Percentiles rank a stretch among this genome's conserved stretches.
phyloP scores from a whole-genome alignment of 805 yeast species.

The Monosporozyma siamensis region DNA sequence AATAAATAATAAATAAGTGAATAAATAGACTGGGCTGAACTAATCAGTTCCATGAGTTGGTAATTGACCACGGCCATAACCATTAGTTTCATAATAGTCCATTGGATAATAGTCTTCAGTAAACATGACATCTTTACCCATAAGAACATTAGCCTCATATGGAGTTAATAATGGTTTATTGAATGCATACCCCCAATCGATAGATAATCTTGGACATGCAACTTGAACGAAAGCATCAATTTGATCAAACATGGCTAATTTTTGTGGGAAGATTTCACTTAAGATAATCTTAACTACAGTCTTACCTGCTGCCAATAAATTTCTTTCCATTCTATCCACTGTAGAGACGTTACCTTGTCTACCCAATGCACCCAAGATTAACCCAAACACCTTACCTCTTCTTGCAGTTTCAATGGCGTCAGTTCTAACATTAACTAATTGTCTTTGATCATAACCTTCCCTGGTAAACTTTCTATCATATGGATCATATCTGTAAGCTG shows the following conservation, averaged over 20 bases:
- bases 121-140: slow-evolving; percentile 65
- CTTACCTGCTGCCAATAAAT: slow-evolving; percentile 45
- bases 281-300: slow-evolving; percentile 72
- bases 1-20: neutral
- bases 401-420: slow-evolving; percentile 63
- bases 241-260: slow-evolving; percentile 83
- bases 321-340: slow-evolving; percentile 51
- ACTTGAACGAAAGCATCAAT: slow-evolving; percentile 94
- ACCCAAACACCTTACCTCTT: slow-evolving; percentile 58
- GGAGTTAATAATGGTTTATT: slow-evolving; percentile 88
- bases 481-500: slow-evolving; percentile 93
- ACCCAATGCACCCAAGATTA: slow-evolving; percentile 88
- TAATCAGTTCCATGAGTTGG: slow-evolving; percentile 36
- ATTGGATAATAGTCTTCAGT: slow-evolving; percentile 68
- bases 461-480: slow-evolving; percentile 84
- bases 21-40: neutral
- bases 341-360: slow-evolving; percentile 88
- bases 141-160: slow-evolving; percentile 87
- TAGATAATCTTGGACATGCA: slow-evolving; percentile 92
- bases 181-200: slow-evolving; percentile 99
- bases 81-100: slow-evolving; percentile 88
- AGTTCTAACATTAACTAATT: slow-evolving; percentile 62
- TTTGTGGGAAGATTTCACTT: slow-evolving; percentile 89
- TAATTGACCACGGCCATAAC: slow-evolving; percentile 79
- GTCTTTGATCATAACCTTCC: slow-evolving; percentile 80